A percentile compares a stretch with the other conserved stretches of the same genome.
Evolutionary conservation across 1,284 basidiomycete genomes (phyloP).

Genomic region (Ganoderma multipileum): DNA sequence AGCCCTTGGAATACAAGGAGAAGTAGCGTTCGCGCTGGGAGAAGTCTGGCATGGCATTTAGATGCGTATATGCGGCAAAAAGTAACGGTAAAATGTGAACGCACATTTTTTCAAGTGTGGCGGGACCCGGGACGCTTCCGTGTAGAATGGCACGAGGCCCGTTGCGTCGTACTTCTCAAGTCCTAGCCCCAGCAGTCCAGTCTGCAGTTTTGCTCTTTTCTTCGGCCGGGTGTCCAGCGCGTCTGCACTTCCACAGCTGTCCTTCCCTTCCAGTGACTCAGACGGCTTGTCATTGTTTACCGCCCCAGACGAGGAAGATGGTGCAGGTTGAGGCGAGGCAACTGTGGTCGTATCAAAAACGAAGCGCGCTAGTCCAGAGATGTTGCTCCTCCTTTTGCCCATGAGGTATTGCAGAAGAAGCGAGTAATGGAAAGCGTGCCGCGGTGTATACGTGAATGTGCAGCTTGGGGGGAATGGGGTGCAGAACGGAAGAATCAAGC

Average conservation of each 20-base stretch:
- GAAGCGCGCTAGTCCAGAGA: constrained; percentile 59
- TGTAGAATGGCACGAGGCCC: constrained; percentile 75
- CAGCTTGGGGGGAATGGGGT: background rate
- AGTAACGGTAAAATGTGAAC: constrained; percentile 37
- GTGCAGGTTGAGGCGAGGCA: background rate
- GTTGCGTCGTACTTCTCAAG: constrained; percentile 68
- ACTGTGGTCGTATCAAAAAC: constrained; percentile 41
- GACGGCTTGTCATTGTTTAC: background rate
- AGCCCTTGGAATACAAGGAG: constrained; percentile 80
- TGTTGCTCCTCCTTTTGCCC: constrained; percentile 48
- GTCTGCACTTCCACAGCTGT: background rate
- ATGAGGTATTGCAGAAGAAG: constrained; percentile 22
- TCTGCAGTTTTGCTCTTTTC: constrained; percentile 42
- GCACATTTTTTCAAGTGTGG: constrained; percentile 82
- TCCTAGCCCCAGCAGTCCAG: constrained; percentile 37
- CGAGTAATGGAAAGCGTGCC: background rate
- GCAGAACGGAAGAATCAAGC: background rate
- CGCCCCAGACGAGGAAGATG: background rate
- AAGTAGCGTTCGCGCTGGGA: constrained; percentile 84
- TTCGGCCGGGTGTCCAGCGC: constrained; percentile 25
- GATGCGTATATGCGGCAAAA: constrained; percentile 13
- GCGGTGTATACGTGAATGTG: background rate
- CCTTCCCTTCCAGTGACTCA: background rate
- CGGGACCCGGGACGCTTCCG: constrained; percentile 70
- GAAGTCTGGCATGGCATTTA: constrained; percentile 67